Base-by-base conservation (phyloP, 225 moss, liverwort and hornwort species). In the Bryum argenteum region DNA sequence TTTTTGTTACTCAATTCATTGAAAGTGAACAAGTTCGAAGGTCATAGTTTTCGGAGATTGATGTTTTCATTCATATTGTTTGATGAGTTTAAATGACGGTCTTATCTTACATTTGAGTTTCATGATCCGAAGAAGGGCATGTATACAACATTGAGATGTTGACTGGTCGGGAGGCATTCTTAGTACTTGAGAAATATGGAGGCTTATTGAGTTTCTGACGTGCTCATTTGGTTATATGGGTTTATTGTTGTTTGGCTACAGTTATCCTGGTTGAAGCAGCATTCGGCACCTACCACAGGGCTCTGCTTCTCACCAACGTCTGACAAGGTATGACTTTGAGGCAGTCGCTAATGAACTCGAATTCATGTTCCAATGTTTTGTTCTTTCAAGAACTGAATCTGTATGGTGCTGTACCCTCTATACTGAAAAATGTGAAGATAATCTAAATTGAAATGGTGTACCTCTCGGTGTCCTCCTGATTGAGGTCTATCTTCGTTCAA, bases 201-300 rank as follows among this genome's bases (percentile, higher is more conserved):
- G 23, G 33, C 61, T 71, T 58, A 39, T 54, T 77, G 53, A 22
- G 19, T 44, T 56, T 44, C 56, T 45, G 45, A 33, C 9, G 3
- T 48, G 2, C 17, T 48, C 16, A 28, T 43, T 47, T 65, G 13
- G 5, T 39, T 10, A 4, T 11, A 53, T 40, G 53, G 16, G 55
- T 51, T 14, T 13, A 26, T 56, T 53, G 22, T 57, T 65, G 52
- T 71, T 71, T 52, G 81, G 57, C 68, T 69, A 80, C 89, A 93
- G 94, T 62, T 90, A 57, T 94, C 94, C 10, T 95, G 94, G 94
- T 74, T 90, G 56, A 95, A 92, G 78, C 94, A 95, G 77, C 94
- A 95, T 74, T 90, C 90, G 57, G 94, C 94, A 74, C 94, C 94
- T 48, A 86, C 91, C 44, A 90, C 94, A 39, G 94, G 94, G 61